Evolutionary conservation across 2,329 filamentous ascomycete species (phyloP).

Genomic region (Daldinia eschscholtzii): DNA sequence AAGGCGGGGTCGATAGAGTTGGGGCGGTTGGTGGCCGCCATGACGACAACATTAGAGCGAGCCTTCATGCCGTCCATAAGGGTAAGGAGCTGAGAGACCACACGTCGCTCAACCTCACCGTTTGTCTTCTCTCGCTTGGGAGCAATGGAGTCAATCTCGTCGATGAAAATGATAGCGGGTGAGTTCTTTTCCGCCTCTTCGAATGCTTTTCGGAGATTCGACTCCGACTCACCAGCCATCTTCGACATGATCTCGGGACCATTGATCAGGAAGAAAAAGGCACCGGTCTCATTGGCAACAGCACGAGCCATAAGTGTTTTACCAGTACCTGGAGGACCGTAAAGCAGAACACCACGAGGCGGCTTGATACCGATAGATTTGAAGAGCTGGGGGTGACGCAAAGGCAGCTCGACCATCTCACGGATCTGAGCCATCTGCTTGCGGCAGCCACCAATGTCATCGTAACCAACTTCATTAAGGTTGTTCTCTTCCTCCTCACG

Average conservation of each 20-base stretch:
- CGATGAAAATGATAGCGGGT: conserved; percentile 98
- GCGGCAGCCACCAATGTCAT: conserved; percentile 98
- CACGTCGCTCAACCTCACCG: conserved; percentile 97
- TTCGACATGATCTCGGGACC: conserved; percentile 99
- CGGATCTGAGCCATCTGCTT: conserved; percentile 99
- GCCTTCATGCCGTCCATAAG: conserved; percentile 99
- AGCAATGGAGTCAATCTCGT: conserved; percentile 98
- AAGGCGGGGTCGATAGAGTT: conserved; percentile 99
- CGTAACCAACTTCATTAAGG: conserved; percentile 98
- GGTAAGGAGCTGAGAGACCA: conserved; percentile 93
- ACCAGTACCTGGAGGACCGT: conserved; percentile 97
- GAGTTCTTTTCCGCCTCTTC: conserved; percentile 99
- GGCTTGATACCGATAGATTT: conserved; percentile 99
- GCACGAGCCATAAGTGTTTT: conserved; percentile 99
- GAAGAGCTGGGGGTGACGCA: conserved; percentile 98
- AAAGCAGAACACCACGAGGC: conserved; percentile 95
- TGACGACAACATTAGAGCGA: conserved; percentile 97
- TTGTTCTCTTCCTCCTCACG: conserved; percentile 99
- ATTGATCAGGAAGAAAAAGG: conserved; percentile 99
- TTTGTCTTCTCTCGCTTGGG: conserved; percentile 99
- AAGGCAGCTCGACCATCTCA: conserved; percentile 96
- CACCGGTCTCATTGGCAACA: conserved; percentile 98
- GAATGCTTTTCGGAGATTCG: conserved; percentile 98
- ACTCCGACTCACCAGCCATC: conserved; percentile 99
- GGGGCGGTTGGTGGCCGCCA: conserved; percentile 98